Base-by-base conservation (phyloP, 352 stramenopile species). In the Phytophthora vignae region DNA sequence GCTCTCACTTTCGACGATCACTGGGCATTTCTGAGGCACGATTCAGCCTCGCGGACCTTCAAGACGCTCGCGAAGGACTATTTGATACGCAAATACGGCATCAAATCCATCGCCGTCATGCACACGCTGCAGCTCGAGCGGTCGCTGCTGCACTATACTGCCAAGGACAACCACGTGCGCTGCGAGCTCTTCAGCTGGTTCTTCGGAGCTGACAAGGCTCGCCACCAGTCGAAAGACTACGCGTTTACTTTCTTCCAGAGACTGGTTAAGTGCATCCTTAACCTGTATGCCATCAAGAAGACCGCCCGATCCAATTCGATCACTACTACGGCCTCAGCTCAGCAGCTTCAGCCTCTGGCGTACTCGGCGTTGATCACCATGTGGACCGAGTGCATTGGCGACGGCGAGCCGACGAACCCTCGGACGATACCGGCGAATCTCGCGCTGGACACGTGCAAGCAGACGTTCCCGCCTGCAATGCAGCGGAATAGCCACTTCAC, bases 121-220 rank as follows among this genome's bases (percentile, higher is more conserved):
- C 77, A 93, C 64, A 79, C 82, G 15, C 55, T 90, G 42, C 85
- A 93, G 64, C 81, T 93, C 10, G 84, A 93, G 59, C 82, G 83
- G 6, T 93, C 85, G 12, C 74, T 93, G n/a, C 54, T 89, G 3
- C 74, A 90, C 53, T 91, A 88, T 65, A 66, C 57, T 22, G 66
- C 69, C 3, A 82, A 73, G 5, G 73, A 84, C n/a, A 76, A 79
- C 7, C 77, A 93, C 60, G 64, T 77, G 9, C 84, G 85, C 1
- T 91, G 84, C 55, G 72, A 88, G 56, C 71, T 93, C 21, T 93
- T 91, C 60, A 72, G 78, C 22, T 93, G 85, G 84, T 91, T 93
- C 48, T 72, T 91, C 14, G 84, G 85, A 1, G 81, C 79, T 0
- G 81, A 93, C 54, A 88, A 81, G 33, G 17, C 65, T n/a, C 74